phyloP scores from a whole-genome alignment of 805 yeast species.

The Vanderwaltozyma verrucispora region DNA sequence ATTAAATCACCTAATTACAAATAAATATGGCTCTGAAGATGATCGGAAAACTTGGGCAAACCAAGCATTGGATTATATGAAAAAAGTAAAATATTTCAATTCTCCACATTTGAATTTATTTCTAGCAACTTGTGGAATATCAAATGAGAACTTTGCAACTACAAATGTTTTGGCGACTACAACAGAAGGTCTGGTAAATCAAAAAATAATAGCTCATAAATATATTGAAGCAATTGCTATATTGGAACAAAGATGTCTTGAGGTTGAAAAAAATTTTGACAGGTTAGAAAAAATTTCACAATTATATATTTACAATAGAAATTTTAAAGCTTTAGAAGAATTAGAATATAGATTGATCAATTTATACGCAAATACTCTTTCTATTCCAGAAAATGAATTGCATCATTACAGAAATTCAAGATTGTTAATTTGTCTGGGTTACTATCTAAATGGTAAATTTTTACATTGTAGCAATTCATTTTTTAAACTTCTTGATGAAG shows the following conservation, averaged over 20 bases:
- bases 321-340: conserved; percentile 18
- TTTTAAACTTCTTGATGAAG: conserved; percentile 10
- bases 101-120: conserved; percentile 13
- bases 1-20: conserved; percentile 6
- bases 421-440: conserved; percentile 10
- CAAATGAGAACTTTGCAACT: too few species aligned
- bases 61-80: conserved; percentile 9
- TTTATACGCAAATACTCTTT: neutral
- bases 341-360: conserved; percentile 14
- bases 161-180: too few species aligned
- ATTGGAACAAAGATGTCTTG: conserved; percentile 9
- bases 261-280: conserved; percentile 5
- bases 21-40: conserved; percentile 1
- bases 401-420: conserved; percentile 9
- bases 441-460: conserved; percentile 15
- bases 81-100: conserved; percentile 4
- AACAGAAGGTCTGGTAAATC: conserved; percentile 1
- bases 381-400: conserved; percentile 5
- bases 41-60: conserved; percentile 9
- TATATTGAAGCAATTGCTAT: conserved; percentile 15
- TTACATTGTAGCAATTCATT: conserved; percentile 15
- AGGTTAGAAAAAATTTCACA: conserved; percentile 13
- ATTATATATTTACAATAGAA: conserved; percentile 9
- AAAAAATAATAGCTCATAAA: conserved; percentile 14
- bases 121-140: conserved; percentile 2